Conservation (phyloP, 108 stramenopile species). For the Cylindrotheca closterium region DNA sequence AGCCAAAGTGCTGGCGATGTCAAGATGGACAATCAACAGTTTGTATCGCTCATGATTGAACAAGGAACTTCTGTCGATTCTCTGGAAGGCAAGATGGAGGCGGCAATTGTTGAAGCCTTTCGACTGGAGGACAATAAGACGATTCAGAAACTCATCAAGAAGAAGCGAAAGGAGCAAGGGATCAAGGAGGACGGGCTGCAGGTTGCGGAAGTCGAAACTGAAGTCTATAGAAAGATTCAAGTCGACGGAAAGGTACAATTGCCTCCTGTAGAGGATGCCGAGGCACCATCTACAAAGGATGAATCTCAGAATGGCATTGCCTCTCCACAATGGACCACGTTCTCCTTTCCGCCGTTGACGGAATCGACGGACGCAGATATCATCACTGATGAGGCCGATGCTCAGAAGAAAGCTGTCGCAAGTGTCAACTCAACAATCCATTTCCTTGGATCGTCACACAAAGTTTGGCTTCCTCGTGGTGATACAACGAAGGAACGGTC, state of each 20-base stretch:
- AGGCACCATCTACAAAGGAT: constrained; percentile 4
- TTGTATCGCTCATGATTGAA: constrained; percentile 6
- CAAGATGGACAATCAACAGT: no score
- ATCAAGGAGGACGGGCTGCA: neutral
- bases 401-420: neutral
- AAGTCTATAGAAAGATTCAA: neutral
- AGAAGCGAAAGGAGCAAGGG: neutral
- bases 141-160: constrained; percentile 9
- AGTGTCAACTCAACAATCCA: neutral
- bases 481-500: constrained; percentile 21
- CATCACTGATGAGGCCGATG: neutral
- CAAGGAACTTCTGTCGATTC: neutral
- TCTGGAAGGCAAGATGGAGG: constrained; percentile 19
- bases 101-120: constrained; percentile 16
- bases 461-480: constrained; percentile 12
- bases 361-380: neutral
- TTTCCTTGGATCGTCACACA: neutral
- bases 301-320: constrained; percentile 8
- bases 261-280: constrained; percentile 12
- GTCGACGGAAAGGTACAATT: constrained; percentile 27
- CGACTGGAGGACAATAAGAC: constrained; percentile 23
- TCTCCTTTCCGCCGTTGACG: neutral
- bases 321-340: neutral
- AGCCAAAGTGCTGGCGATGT: neutral
- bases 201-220: neutral